Base-by-base conservation (phyloP, 129 eudicot genomes). In the Sambucus nigra region DNA sequence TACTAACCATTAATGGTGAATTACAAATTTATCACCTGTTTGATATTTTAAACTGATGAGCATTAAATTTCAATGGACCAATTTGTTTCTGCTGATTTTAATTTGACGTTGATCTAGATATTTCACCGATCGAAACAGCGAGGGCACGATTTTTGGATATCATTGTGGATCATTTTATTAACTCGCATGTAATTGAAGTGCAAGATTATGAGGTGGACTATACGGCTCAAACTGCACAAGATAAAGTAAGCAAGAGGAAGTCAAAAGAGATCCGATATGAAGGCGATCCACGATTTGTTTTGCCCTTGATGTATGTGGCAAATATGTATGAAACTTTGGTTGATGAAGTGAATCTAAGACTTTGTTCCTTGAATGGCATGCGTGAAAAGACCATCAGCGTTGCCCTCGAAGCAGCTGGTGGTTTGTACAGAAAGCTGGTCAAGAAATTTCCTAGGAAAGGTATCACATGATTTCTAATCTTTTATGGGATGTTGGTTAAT, bases 381-480 rank as follows among this genome's bases (percentile, higher is more conserved):
- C 91, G 79, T 35, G 99, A 86, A 49, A 92, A 92, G 69, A 76
- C 91, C 28, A 72, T 92, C 19, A 86, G 91, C 32, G 96, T 86
- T 27, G 96, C 96, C 67, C 99, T 86, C 51, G 99, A 92, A 80
- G 99, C 99, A 25, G 88, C 99, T 55, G 99, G 99, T 65, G 99
- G 99, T 39, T 65, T 92, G 67, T 92, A 92, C 51, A 79, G 99
- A 59, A 92, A 79, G 74, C 91, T 92, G 23, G 79, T 87, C 24
- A 78, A 78, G 60, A 88, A 84, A 57, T 88, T 80, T 47, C 97
- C 95, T 0, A 75, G 76, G 55, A 80, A 81, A 88, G 97, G 94
- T 88, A 61, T 47, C 35, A n/a, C 10, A 20, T 18, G 4, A 3
- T 27, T 21, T 31, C 12, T 35, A 6, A 33, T 45, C 60, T 15